Evolutionary conservation across 331 rosid genomes (phyloP).

Genomic region (Saraca asoca): DNA sequence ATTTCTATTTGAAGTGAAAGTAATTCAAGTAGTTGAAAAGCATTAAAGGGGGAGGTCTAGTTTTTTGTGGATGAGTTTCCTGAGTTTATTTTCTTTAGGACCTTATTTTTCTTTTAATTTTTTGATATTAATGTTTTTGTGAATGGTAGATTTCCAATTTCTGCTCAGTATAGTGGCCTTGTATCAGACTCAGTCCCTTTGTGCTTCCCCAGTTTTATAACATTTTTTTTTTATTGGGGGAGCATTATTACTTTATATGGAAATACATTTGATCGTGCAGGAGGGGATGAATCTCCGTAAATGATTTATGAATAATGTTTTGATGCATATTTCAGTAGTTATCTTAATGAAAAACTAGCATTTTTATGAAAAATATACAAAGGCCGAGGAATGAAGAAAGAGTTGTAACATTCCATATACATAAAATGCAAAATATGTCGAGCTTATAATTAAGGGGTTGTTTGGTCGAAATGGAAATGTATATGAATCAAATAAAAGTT

Average conservation of each 20-base stretch:
- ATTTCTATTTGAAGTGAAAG: conserved; percentile 23
- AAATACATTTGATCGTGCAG: too few relatives aligned
- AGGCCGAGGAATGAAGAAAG: too few relatives aligned
- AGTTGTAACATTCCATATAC: too few relatives aligned
- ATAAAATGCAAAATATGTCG: too few relatives aligned
- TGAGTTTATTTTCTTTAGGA: conserved; percentile 36
- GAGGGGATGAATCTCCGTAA: too few relatives aligned
- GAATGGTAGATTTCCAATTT: conserved; percentile 29
- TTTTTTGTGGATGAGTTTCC: conserved; percentile 38
- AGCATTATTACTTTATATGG: conserved; percentile 15
- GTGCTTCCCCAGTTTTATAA: conserved; percentile 41
- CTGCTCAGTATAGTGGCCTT: conserved; percentile 30
- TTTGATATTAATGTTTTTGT: conserved; percentile 37
- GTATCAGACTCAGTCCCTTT: conserved; percentile 33
- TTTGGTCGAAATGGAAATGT: too few relatives aligned
- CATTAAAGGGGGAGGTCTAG: conserved; percentile 34
- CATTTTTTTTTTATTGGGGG: conserved; percentile 24
- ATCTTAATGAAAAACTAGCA: too few relatives aligned
- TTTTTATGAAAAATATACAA: too few relatives aligned
- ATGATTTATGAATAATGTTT: background rate
- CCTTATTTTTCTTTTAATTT: conserved; percentile 1
- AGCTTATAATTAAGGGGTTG: too few relatives aligned
- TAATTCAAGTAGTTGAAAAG: conserved; percentile 16
- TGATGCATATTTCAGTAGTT: background rate
- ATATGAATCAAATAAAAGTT: too few relatives aligned